These are phyloP conservation scores for Alternaria sp. DNA, from an alignment of 2,329 filamentous ascomycete species.

Conservation along the genomic window DNA sequence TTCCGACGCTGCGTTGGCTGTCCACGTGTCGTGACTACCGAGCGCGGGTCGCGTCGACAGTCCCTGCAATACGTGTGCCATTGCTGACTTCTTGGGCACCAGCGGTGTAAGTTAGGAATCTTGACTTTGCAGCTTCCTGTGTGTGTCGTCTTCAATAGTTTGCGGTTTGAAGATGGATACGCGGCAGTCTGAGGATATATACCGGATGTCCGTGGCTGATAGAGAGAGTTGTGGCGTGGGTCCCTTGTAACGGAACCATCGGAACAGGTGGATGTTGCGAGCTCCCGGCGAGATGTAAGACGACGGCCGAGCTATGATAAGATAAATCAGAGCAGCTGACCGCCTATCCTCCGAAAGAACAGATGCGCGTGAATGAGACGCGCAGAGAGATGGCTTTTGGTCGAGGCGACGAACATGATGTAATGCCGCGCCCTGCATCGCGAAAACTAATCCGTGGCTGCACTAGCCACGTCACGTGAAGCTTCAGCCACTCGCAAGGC, in stretches of 20 bases:
- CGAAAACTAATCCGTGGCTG: background rate
- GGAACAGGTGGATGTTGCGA: conserved; percentile 6
- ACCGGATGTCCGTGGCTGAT: conserved; percentile 4
- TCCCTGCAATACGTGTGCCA: conserved; percentile 38
- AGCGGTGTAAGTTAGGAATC: conserved; percentile 18
- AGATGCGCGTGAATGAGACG: background rate
- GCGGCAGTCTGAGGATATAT: conserved; percentile 3
- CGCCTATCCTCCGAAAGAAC: conserved; percentile 12
- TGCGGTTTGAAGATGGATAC: background rate
- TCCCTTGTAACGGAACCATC: conserved; percentile 13
- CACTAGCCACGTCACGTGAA: conserved; percentile 5
- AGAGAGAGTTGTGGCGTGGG: conserved; percentile 18
- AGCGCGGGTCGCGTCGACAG: conserved; percentile 26
- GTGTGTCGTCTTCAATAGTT: background rate
- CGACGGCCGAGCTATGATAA: background rate
- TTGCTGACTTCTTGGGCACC: conserved; percentile 27
- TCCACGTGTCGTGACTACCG: conserved; percentile 35
- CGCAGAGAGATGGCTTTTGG: background rate
- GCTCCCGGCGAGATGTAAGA: conserved; percentile 2
- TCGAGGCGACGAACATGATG: conserved; percentile 2
- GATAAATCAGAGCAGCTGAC: conserved; percentile 11
- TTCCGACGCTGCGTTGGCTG: conserved; percentile 30
- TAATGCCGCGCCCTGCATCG: conserved; percentile 1
- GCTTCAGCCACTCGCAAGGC: background rate
- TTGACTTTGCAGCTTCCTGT: conserved; percentile 7